Percentiles rank a stretch among this genome's conserved stretches.
These are phyloP conservation scores for Massariosphaeria phaeospora DNA, from an alignment of 495 filamentous ascomycete species.

Conservation along the genomic window DNA sequence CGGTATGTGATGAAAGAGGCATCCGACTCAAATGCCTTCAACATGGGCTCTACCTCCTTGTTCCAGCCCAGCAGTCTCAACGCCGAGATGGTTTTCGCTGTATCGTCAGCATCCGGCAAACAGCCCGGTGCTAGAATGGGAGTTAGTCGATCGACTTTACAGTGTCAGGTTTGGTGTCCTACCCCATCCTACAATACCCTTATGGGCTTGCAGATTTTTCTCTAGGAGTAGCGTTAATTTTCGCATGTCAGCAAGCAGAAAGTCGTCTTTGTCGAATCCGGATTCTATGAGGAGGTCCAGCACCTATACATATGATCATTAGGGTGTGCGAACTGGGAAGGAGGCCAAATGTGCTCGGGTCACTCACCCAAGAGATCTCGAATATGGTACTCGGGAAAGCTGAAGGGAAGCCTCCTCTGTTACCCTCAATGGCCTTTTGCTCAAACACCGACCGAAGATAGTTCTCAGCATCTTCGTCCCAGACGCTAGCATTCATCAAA, in stretches of 20 bases:
- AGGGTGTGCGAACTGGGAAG: no score
- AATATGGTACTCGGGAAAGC: constrained; percentile 26
- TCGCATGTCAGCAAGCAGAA: constrained; percentile 17
- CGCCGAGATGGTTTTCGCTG: constrained; percentile 39
- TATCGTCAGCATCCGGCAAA: constrained; percentile 48
- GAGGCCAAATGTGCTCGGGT: constrained; percentile 26
- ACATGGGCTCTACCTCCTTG: constrained; percentile 17
- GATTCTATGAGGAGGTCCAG: constrained; percentile 16
- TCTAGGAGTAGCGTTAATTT: constrained; percentile 16
- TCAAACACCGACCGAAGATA: constrained; percentile 24
- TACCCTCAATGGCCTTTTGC: neutral
- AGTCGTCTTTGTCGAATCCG: constrained; percentile 21
- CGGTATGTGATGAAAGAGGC: constrained; percentile 24
- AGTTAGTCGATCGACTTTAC: neutral
- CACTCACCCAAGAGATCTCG: constrained; percentile 24
- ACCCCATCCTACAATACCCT: constrained; percentile 25
- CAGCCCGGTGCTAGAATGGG: constrained; percentile 32
- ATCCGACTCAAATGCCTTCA: constrained; percentile 24
- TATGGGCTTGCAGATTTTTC: constrained; percentile 10
- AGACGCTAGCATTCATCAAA: constrained; percentile 40
- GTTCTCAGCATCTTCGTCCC: constrained; percentile 40
- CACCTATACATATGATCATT: constrained; percentile 8
- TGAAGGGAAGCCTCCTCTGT: constrained; percentile 22
- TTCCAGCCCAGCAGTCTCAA: constrained; percentile 17
- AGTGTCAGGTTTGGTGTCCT: neutral